Percentiles rank a stretch among this genome's conserved stretches.
Evolutionary conservation across 169 alveolate species (phyloP).

Genomic region (Cryptosporidium bovis): DNA sequence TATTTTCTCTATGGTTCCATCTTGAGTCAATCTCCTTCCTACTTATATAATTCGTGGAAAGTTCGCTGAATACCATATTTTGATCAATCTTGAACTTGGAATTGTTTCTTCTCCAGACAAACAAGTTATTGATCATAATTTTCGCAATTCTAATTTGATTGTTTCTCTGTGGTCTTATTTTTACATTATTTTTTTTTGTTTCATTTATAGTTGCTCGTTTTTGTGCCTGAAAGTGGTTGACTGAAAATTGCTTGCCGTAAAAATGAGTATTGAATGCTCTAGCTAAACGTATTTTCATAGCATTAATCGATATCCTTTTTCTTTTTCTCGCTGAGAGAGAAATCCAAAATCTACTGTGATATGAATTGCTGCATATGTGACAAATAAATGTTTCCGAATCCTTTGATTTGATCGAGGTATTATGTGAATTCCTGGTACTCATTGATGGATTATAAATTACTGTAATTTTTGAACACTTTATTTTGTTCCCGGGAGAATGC

Average conservation of each 20-base stretch:
- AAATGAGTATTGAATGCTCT: conserved; percentile 29
- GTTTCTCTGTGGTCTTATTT: background rate
- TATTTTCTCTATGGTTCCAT: conserved; percentile 28
- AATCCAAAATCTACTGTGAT: conserved; percentile 44
- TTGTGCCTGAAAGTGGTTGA: background rate
- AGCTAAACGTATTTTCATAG: conserved; percentile 38
- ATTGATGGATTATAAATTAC: conserved; percentile 51
- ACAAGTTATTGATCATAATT: conserved; percentile 19
- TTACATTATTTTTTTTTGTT: background rate
- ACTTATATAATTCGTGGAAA: conserved; percentile 10
- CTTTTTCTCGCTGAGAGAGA: conserved; percentile 15
- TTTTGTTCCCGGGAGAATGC: background rate
- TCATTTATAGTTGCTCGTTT: background rate
- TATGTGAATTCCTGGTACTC: background rate
- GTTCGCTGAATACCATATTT: conserved; percentile 3
- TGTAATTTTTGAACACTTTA: conserved; percentile 5
- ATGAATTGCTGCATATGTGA: conserved; percentile 30
- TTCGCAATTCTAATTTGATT: conserved; percentile 25
- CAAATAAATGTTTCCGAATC: conserved; percentile 15
- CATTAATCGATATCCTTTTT: conserved; percentile 27
- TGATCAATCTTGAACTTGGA: background rate
- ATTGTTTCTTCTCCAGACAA: conserved; percentile 27
- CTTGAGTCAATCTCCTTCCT: conserved; percentile 8
- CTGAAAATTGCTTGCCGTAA: background rate
- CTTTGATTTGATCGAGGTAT: background rate